Percentiles rank a stretch among this genome's conserved stretches.
Evolutionary conservation across 1,284 basidiomycete species (phyloP).

Genomic region (Lignosus rhinocerotis): DNA sequence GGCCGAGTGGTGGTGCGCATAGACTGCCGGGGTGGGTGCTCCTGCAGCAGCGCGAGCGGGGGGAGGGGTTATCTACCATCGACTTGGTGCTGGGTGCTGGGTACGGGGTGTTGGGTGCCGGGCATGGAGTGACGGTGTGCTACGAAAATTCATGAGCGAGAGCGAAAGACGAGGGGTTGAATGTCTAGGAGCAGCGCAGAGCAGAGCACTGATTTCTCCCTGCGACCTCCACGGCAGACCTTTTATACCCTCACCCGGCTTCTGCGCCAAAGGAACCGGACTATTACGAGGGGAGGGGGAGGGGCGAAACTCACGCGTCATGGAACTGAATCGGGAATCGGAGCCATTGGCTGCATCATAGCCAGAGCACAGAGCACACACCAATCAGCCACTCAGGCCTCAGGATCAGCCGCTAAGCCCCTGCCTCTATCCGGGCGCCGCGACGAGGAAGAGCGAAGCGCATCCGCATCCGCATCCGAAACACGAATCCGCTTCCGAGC

Average conservation of each 20-base stretch:
- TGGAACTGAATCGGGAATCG: neutral
- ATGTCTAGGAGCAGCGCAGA: neutral
- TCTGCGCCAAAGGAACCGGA: neutral
- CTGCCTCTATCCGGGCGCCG: no score
- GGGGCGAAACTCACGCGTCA: no score
- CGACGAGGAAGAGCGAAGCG: no score
- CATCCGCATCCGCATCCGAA: no score
- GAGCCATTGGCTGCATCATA: no score
- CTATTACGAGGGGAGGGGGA: neutral
- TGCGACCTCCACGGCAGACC: neutral
- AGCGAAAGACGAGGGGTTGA: neutral
- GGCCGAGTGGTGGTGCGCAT: constrained; percentile 3
- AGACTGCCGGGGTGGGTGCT: constrained; percentile 3
- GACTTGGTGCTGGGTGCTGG: neutral
- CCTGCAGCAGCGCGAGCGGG: neutral
- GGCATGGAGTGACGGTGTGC: neutral
- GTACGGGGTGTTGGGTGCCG: no score
- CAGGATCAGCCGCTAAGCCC: no score
- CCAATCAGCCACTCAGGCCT: no score
- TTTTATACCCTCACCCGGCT: neutral
- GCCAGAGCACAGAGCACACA: no score
- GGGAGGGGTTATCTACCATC: neutral
- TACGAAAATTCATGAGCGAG: neutral
- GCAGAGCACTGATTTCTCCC: neutral
- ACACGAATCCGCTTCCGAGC: no score